Conservation (phyloP, 805 yeast genomes). For the Scheffersomyces ergatensis region DNA sequence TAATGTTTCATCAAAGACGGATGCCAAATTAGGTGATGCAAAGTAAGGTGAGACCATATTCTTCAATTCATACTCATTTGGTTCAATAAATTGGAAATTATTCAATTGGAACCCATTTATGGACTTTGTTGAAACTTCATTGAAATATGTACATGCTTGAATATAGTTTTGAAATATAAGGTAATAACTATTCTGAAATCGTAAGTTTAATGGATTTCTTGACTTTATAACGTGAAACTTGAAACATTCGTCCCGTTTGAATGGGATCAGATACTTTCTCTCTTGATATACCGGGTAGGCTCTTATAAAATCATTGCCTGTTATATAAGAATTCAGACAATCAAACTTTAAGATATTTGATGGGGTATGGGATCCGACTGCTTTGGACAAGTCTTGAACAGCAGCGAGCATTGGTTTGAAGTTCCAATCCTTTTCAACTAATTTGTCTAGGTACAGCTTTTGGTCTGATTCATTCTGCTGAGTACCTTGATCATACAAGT, state of each 20-base stretch:
- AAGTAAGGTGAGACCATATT: conserved; percentile 28
- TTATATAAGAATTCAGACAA: conserved; percentile 37
- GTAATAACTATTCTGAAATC: conserved; percentile 49
- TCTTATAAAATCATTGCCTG: conserved; percentile 37
- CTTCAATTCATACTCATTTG: conserved; percentile 19
- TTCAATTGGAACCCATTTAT: conserved; percentile 50
- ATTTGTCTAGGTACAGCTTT: conserved; percentile 18
- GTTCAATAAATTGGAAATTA: conserved; percentile 40
- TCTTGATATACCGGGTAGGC: conserved; percentile 34
- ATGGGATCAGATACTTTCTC: conserved; percentile 19
- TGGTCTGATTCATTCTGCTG: conserved; percentile 12
- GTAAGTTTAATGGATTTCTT: conserved; percentile 44
- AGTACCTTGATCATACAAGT: conserved; percentile 21
- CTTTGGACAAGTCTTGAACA: conserved; percentile 16
- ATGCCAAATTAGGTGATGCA: too few relatives aligned
- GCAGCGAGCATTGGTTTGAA: conserved; percentile 26
- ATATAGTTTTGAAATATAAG: conserved; percentile 46
- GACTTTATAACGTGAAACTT: conserved; percentile 42
- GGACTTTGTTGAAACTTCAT: conserved; percentile 47
- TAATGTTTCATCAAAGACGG: neutral
- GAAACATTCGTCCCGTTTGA: conserved; percentile 12
- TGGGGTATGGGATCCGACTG: too few relatives aligned
- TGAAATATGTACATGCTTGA: conserved; percentile 51
- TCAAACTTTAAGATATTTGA: conserved; percentile 35
- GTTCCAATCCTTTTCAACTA: conserved; percentile 29